These are phyloP conservation scores for Nitzschia inconspicua DNA, from an alignment of 108 stramenopile species.

Conservation along the genomic window DNA sequence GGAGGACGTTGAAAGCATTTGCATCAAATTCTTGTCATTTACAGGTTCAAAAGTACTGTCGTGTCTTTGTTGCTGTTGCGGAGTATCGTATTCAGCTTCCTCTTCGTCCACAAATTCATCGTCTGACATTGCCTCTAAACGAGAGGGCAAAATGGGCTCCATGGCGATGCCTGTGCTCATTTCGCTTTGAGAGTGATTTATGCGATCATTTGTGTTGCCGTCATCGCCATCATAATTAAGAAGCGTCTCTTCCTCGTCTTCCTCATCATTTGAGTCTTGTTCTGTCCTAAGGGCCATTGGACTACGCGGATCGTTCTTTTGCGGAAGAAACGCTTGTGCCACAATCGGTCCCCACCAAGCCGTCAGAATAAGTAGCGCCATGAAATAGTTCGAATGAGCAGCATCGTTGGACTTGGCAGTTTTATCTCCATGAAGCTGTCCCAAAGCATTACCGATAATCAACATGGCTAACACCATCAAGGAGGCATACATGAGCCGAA, in stretches of 20 bases:
- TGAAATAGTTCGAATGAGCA: constrained; percentile 32
- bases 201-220: neutral
- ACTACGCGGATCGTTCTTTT: constrained; percentile 16
- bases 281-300: neutral
- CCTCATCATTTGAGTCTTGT: constrained; percentile 9
- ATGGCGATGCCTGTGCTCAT: neutral
- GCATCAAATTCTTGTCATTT: constrained; percentile 39
- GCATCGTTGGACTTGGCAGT: neutral
- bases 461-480: constrained; percentile 48
- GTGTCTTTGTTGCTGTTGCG: neutral
- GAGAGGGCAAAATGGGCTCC: neutral
- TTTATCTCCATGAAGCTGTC: constrained; percentile 30
- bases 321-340: constrained; percentile 45
- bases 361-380: constrained; percentile 46
- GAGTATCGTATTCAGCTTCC: neutral
- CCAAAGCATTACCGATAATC: constrained; percentile 49
- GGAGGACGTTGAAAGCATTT: constrained; percentile 67
- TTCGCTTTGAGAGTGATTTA: neutral
- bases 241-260: constrained; percentile 26
- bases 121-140: constrained; percentile 5
- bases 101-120: constrained; percentile 9
- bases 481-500: constrained; percentile 65
- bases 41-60: neutral
- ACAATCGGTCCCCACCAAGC: constrained; percentile 70
- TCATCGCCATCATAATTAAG: neutral